Percentiles rank a stretch among this genome's conserved stretches.
Evolutionary conservation across 176 grass and related monocot species (phyloP).

Genomic region (Carex myosuroides): DNA sequence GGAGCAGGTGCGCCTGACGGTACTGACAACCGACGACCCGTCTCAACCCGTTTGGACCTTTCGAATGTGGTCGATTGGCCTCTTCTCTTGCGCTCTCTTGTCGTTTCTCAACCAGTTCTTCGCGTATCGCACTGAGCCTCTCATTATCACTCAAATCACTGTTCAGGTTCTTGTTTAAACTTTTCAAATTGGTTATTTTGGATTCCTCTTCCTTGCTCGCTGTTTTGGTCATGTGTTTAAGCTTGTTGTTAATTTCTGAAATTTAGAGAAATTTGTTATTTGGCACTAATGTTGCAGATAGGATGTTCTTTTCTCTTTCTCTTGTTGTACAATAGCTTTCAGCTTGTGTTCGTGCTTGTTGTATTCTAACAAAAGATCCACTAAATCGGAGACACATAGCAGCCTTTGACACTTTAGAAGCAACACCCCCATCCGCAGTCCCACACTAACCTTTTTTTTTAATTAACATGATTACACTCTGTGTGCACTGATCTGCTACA

Average conservation of each 20-base stretch:
- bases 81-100: slow-evolving; percentile 46
- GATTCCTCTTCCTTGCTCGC: not conserved
- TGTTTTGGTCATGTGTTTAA: not conserved
- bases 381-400: not conserved
- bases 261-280: not conserved
- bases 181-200: not conserved
- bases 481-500: not conserved
- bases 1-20: slow-evolving; percentile 67
- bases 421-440: not conserved
- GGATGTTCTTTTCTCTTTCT: not conserved
- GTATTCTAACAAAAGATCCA: not conserved
- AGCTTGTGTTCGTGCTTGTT: not conserved
- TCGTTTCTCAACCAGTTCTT: slow-evolving; percentile 85
- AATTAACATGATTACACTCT: not conserved
- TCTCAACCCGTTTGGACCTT: slow-evolving; percentile 65
- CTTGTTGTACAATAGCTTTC: not conserved
- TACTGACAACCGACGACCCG: slow-evolving; percentile 54
- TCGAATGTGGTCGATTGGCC: slow-evolving; percentile 65
- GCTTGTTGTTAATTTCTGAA: not conserved
- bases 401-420: not conserved
- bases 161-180: slow-evolving; percentile 34
- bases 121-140: slow-evolving; percentile 52
- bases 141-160: slow-evolving; percentile 62
- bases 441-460: not conserved
- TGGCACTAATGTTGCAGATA: not conserved